A percentile compares a stretch with the other conserved stretches of the same genome.
phyloP scores from a whole-genome alignment of 2,329 filamentous ascomycete species.

The Amphichorda felina region DNA sequence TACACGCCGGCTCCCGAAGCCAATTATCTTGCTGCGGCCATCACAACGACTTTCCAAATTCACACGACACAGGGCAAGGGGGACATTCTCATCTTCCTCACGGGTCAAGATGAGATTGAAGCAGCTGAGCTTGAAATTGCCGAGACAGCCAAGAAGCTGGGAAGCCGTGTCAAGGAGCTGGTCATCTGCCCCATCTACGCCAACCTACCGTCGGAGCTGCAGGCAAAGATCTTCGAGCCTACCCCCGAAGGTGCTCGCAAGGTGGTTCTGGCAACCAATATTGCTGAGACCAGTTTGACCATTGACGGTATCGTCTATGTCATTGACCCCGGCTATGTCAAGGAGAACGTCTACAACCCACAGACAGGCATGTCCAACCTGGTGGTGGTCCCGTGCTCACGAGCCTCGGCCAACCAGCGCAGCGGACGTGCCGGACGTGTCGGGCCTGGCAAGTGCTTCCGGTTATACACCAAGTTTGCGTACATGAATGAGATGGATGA shows the following conservation, averaged over 20 bases:
- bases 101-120: constrained; percentile 94
- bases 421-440: constrained; percentile 89
- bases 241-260: constrained; percentile 79
- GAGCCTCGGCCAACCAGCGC: constrained; percentile 85
- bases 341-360: constrained; percentile 89
- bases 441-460: constrained; percentile 83
- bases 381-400: constrained; percentile 80
- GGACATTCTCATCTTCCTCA: constrained; percentile 90
- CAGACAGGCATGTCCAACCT: constrained; percentile 86
- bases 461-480: constrained; percentile 85
- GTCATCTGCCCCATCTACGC: constrained; percentile 91
- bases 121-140: constrained; percentile 72
- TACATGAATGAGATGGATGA: constrained; percentile 94
- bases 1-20: constrained; percentile 86
- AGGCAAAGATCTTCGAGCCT: constrained; percentile 89
- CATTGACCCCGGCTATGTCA: constrained; percentile 89
- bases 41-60: constrained; percentile 91
- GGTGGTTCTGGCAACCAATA: constrained; percentile 90
- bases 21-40: constrained; percentile 82
- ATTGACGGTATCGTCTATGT: constrained; percentile 96
- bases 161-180: constrained; percentile 72
- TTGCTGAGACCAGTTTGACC: constrained; percentile 89
- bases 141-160: constrained; percentile 79
- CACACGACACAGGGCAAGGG: constrained; percentile 77
- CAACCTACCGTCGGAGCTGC: constrained; percentile 80